Percentiles rank a stretch among this genome's conserved stretches.
Conservation (phyloP, 805 yeast species). For the Saturnispora ahearnii region DNA sequence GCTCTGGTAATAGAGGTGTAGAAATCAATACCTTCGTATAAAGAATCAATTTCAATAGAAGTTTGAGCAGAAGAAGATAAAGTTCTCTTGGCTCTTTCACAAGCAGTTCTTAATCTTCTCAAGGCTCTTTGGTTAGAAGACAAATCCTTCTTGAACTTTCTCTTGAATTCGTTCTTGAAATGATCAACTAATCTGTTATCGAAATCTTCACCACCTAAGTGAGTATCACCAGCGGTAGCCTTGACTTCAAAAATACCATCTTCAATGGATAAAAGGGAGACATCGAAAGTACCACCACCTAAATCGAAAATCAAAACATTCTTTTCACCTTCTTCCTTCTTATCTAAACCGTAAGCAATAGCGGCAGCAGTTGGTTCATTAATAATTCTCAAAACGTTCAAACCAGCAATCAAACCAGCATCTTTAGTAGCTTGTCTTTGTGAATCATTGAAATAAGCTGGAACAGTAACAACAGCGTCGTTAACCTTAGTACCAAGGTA, state of each 20-base stretch:
- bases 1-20: constrained; percentile 96
- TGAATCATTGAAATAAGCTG: constrained; percentile 75
- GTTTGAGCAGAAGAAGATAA: constrained; percentile 94
- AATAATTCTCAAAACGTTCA: constrained; percentile 65
- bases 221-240: constrained; percentile 79
- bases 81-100: constrained; percentile 99
- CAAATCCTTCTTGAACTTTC: constrained; percentile 94
- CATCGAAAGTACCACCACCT: constrained; percentile 84
- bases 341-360: constrained; percentile 67
- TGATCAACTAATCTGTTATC: constrained; percentile 76
- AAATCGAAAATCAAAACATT: constrained; percentile 58
- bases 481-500: constrained; percentile 44
- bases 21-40: constrained; percentile 92
- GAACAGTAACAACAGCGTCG: constrained; percentile 77
- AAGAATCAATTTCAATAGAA: constrained; percentile 88
- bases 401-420: constrained; percentile 69
- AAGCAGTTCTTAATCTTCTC: constrained; percentile 97
- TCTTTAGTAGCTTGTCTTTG: constrained; percentile 79
- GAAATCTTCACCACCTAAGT: constrained; percentile 81
- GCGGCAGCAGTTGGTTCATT: constrained; percentile 88
- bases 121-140: constrained; percentile 92
- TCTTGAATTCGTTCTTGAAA: constrained; percentile 92
- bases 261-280: constrained; percentile 67
- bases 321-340: constrained; percentile 39
- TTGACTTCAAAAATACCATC: constrained; percentile 76